These are phyloP conservation scores for Skeletonema marinoi DNA, from an alignment of 108 stramenopile species.

Conservation along the genomic window DNA sequence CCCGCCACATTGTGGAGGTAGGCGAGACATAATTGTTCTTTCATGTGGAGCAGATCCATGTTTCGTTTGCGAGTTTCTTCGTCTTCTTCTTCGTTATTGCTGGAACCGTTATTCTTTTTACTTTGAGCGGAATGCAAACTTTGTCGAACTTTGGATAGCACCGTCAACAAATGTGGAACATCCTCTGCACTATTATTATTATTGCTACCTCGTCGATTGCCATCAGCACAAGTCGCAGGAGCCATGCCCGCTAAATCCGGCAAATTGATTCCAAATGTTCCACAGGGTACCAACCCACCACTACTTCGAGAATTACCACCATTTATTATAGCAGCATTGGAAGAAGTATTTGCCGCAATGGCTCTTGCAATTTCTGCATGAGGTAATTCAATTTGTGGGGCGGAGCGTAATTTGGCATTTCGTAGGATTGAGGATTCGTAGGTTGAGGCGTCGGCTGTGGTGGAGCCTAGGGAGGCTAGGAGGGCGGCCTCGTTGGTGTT, in stretches of 20 bases:
- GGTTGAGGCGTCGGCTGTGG: slow-evolving; percentile 37
- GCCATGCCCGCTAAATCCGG: slow-evolving; percentile 42
- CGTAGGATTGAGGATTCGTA: slow-evolving; percentile 75
- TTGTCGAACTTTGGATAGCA: slow-evolving; percentile 48
- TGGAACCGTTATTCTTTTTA: background rate
- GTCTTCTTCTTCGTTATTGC: background rate
- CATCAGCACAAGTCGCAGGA: slow-evolving; percentile 22
- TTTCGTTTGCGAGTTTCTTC: slow-evolving; percentile 18
- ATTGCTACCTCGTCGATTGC: background rate
- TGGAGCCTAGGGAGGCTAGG: slow-evolving; percentile 62
- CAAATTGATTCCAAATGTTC: slow-evolving; percentile 15
- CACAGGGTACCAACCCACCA: slow-evolving; percentile 8
- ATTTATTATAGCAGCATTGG: too few species aligned
- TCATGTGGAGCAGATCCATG: slow-evolving; percentile 44
- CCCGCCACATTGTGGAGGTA: slow-evolving; percentile 51
- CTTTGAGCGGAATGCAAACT: slow-evolving; percentile 16
- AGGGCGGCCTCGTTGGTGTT: slow-evolving; percentile 55
- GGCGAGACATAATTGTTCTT: slow-evolving; percentile 65
- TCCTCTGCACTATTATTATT: slow-evolving; percentile 30
- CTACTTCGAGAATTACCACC: background rate
- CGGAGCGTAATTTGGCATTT: slow-evolving; percentile 48
- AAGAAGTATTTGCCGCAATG: background rate
- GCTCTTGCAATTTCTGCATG: background rate
- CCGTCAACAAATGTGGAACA: slow-evolving; percentile 57
- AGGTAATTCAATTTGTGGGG: slow-evolving; percentile 56